phyloP scores from a whole-genome alignment of 2,329 filamentous ascomycete species.

The Fusarium verrucosum region DNA sequence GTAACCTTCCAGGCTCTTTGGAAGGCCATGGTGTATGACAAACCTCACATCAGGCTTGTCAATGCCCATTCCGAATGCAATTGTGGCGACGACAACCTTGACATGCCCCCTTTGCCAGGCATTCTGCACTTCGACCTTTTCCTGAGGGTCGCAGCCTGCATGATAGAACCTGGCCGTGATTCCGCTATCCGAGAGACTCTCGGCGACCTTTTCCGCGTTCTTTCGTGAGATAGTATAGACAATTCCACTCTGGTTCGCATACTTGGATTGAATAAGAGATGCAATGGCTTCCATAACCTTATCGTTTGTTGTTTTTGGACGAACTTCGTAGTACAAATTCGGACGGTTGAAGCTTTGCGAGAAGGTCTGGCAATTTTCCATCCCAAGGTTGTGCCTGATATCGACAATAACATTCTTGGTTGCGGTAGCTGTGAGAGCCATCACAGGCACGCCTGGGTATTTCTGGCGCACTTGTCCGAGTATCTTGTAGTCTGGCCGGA shows the following conservation, averaged over 20 bases:
- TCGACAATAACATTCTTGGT: conserved; percentile 93
- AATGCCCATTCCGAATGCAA: conserved; percentile 99
- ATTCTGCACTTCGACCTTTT: conserved; percentile 77
- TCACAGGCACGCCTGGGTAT: conserved; percentile 84
- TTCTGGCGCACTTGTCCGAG: conserved; percentile 77
- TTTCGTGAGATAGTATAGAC: conserved; percentile 91
- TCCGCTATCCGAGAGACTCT: conserved; percentile 69
- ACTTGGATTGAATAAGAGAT: conserved; percentile 74
- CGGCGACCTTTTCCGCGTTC: conserved; percentile 81
- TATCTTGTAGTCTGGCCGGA: conserved; percentile 92
- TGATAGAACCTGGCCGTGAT: conserved; percentile 89
- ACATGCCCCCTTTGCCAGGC: conserved; percentile 82
- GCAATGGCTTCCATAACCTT: conserved; percentile 60
- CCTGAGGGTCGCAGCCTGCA: conserved; percentile 74
- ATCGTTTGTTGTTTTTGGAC: conserved; percentile 71
- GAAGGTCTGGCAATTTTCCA: conserved; percentile 80
- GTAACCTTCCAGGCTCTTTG: conserved; percentile 96
- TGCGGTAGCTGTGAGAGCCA: conserved; percentile 95
- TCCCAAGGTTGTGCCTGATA: conserved; percentile 89
- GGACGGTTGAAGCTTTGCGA: conserved; percentile 97
- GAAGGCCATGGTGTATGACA: conserved; percentile 91
- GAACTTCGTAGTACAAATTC: conserved; percentile 90
- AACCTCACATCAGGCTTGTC: conserved; percentile 97
- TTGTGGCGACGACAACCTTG: conserved; percentile 95
- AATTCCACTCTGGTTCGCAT: conserved; percentile 81